These are phyloP conservation scores for Ustilago loliicola DNA, from an alignment of 1,284 basidiomycete species.

Conservation along the genomic window DNA sequence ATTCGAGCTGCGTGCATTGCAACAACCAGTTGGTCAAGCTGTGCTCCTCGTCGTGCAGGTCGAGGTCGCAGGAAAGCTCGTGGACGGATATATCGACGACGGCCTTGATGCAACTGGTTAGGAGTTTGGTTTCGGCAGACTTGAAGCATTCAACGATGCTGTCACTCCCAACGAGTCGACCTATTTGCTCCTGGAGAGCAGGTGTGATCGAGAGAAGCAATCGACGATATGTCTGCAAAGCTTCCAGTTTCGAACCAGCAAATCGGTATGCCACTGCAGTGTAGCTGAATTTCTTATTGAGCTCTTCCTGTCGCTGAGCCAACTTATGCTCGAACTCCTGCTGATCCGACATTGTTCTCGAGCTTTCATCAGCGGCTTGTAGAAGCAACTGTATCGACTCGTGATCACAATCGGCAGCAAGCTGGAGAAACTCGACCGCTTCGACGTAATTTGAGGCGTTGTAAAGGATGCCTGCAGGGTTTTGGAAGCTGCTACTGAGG, in stretches of 20 bases:
- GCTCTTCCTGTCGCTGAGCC: conserved; percentile 15
- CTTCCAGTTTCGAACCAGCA: conserved; percentile 23
- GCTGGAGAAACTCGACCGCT: conserved; percentile 59
- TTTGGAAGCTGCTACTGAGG: conserved; percentile 70
- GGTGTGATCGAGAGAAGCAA: conserved; percentile 18
- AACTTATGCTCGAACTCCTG: conserved; percentile 13
- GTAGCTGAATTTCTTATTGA: conserved; percentile 49
- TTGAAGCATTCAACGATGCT: conserved; percentile 38
- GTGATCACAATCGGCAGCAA: conserved; percentile 55
- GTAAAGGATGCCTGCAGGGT: conserved; percentile 70
- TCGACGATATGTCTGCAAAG: conserved; percentile 27
- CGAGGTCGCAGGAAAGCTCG: conserved; percentile 38
- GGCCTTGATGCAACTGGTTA: conserved; percentile 23
- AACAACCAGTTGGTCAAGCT: conserved; percentile 34
- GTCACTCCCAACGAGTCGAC: not conserved
- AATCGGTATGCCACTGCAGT: conserved; percentile 51
- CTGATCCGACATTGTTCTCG: conserved; percentile 5
- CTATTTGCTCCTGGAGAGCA: conserved; percentile 6
- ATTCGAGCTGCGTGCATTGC: not conserved
- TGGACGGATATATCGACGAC: conserved; percentile 51
- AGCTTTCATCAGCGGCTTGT: not conserved
- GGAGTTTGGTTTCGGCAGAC: conserved; percentile 9
- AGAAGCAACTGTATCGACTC: conserved; percentile 28
- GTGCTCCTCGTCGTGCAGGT: conserved; percentile 16
- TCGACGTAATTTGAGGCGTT: conserved; percentile 60